Evolutionary conservation across 2,329 filamentous ascomycete genomes (phyloP).

Genomic region (Apiospora aurea): DNA sequence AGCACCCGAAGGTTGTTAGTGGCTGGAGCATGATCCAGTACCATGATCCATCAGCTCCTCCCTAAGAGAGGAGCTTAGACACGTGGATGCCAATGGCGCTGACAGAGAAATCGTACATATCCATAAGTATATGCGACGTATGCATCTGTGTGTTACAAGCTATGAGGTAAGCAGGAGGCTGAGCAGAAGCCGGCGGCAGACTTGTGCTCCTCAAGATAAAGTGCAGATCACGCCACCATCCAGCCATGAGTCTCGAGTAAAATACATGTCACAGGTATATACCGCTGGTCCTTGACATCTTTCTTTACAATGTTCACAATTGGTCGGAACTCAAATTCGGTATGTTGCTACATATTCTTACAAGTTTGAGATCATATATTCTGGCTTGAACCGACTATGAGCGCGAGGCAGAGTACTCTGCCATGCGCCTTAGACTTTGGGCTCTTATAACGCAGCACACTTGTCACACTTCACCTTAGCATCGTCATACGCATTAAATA

Average conservation of each 20-base stretch:
- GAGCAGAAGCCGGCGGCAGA: neutral
- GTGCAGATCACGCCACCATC: too few relatives aligned
- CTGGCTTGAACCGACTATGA: too few relatives aligned
- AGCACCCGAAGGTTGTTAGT: neutral
- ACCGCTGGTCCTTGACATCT: too few relatives aligned
- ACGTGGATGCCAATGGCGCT: conserved; percentile 11
- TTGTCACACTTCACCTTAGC: neutral
- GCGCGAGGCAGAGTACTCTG: neutral
- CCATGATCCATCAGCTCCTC: neutral
- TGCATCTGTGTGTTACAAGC: neutral
- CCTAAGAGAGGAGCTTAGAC: neutral
- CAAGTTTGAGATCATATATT: too few relatives aligned
- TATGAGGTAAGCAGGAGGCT: neutral
- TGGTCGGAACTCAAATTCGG: too few relatives aligned
- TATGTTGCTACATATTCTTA: too few relatives aligned
- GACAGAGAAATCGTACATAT: neutral
- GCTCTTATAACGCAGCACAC: neutral
- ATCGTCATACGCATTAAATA: neutral
- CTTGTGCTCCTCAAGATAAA: too few relatives aligned
- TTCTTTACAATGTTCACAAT: too few relatives aligned
- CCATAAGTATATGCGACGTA: neutral
- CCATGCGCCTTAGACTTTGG: neutral
- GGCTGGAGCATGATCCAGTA: neutral
- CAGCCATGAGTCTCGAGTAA: too few relatives aligned
- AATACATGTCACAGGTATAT: too few relatives aligned